Evolutionary conservation across 1,284 basidiomycete genomes (phyloP), one percentile per base, ranked within the genome.

Genomic region (Austroboletus olivaceoglutinosus): DNA sequence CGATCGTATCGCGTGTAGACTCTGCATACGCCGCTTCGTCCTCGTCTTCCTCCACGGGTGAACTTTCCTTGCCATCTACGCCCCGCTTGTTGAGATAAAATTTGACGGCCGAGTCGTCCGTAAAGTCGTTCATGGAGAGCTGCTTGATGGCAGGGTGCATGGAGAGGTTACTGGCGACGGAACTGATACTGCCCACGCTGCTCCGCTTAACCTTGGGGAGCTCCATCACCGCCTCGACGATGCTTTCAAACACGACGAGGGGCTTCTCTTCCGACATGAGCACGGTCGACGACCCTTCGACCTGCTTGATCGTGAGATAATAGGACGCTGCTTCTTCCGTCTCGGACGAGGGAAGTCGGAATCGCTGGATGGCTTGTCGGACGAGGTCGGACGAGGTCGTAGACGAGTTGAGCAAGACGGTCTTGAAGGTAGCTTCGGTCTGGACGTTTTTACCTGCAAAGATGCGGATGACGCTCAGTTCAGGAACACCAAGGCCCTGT

Each of bases 371-470:
- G 5, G 95, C 90, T 72, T 99, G 95, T 43, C 83, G 80, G 43
- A 98, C 81, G 23, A 99, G 82, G 51, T 98, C 95, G 0, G 77
- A 72, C 0, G 91, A 83, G 0, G 86, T 89, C 0, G 94, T 98
- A 5, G 84, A 85, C 9, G 89, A 76, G 63, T 95, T 98, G 54
- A 98, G 81, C 19, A 98, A 72, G 1, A 97, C 96, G 1, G 96
- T 98, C 76, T 98, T 98, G 80, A 98, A 99, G 1, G 94, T 97
- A 4, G 93, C 91, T 58, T 98, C 94, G 1, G 91, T 92, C 64
- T 94, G 85, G 48, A 93, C 65, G 56, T 87, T 77, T 55, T 89
- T 85, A 10, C 95, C 96, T 0, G 94, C 94, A 66, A 99, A 98
- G 40, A 99, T 85, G 18, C 95, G 88, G 47, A 98, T 85, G 52